Evolutionary conservation across 495 filamentous ascomycete genomes (phyloP).

Genomic region (Apiosordaria backusii): DNA sequence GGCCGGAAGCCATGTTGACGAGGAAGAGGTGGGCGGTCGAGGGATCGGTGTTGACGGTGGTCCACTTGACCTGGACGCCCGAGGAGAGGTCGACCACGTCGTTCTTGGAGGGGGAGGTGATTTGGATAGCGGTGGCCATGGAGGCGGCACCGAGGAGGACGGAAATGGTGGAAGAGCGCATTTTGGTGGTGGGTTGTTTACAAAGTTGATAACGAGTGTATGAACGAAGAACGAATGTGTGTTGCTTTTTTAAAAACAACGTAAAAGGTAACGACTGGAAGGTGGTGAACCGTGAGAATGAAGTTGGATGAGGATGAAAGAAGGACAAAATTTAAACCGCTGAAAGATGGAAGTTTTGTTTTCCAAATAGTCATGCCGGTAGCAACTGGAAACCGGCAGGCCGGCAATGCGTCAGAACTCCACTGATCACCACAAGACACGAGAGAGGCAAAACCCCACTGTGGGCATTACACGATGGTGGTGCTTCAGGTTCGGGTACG

Average conservation of each 20-base stretch:
- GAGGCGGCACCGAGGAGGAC: conserved; percentile 22
- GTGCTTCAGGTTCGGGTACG: neutral
- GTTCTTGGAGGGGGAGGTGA: conserved; percentile 29
- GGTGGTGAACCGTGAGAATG: neutral
- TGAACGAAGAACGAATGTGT: neutral
- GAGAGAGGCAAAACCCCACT: neutral
- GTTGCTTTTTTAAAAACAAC: conserved; percentile 1
- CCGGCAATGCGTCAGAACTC: neutral
- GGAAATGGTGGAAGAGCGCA: conserved; percentile 23
- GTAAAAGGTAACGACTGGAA: neutral
- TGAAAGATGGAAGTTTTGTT: neutral
- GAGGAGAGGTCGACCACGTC: conserved; percentile 18
- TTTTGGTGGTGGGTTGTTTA: conserved; percentile 17
- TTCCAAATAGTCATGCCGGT: neutral
- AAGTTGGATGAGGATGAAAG: neutral
- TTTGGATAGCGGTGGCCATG: conserved; percentile 23
- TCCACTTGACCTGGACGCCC: conserved; percentile 29
- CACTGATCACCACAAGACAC: conserved; percentile 2
- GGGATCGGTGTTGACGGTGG: conserved; percentile 29
- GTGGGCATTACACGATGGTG: neutral
- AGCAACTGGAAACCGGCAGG: neutral
- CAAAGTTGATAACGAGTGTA: neutral
- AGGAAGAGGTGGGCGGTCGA: conserved; percentile 27
- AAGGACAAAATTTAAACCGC: neutral
- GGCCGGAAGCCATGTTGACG: conserved; percentile 33